Evolutionary conservation across 164 flowering plant genomes (phyloP).

Genomic region (Protea cynaroides): DNA sequence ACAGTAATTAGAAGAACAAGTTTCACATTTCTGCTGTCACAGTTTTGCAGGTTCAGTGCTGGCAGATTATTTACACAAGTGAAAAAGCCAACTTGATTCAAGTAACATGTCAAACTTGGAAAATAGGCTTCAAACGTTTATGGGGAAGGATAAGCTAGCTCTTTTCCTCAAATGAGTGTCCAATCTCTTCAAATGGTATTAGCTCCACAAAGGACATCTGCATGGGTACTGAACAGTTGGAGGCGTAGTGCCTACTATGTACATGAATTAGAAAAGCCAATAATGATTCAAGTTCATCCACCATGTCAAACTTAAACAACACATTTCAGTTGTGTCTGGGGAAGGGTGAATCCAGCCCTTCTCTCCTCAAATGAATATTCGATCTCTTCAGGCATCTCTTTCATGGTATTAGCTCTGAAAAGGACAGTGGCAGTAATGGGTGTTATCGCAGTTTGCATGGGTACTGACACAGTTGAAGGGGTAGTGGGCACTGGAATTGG

Average conservation of each 20-base stretch:
- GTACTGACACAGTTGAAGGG: constrained; percentile 53
- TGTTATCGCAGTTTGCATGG: constrained; percentile 72
- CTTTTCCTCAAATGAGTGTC: no score
- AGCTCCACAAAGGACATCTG: no score
- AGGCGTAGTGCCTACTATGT: constrained; percentile 1
- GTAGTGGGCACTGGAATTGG: constrained; percentile 42
- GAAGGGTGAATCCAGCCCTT: constrained; percentile 42
- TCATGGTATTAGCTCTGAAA: constrained; percentile 1
- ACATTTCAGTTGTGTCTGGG: neutral
- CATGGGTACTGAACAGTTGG: no score
- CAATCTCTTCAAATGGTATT: no score
- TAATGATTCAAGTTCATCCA: constrained; percentile 7
- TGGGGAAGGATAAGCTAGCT: no score
- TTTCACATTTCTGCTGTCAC: no score
- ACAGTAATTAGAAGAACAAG: no score
- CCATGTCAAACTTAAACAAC: constrained; percentile 4
- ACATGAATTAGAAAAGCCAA: constrained; percentile 17
- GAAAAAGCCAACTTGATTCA: no score
- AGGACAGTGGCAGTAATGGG: constrained; percentile 37
- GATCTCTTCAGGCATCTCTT: constrained; percentile 11
- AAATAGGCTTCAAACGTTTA: no score
- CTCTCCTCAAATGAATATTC: constrained; percentile 71
- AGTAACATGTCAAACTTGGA: no score
- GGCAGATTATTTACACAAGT: no score
- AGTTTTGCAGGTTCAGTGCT: no score